Evolutionary conservation across 208 protist genomes (phyloP).

Genomic region (Crithidia mellificae): DNA sequence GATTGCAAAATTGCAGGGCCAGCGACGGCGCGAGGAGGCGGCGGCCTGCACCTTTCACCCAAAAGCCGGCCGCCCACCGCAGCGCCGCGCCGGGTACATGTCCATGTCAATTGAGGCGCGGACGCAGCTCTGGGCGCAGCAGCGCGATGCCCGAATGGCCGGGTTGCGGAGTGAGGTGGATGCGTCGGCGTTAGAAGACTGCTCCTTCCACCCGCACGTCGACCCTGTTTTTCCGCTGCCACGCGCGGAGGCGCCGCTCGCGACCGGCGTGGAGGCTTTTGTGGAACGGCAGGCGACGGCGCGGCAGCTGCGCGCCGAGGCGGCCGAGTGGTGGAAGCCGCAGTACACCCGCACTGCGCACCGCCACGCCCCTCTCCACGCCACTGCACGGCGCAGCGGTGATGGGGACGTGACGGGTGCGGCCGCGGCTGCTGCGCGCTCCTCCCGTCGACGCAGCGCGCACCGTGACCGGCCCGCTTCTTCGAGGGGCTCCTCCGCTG

Average conservation of each 20-base stretch:
- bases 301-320: slow-evolving; percentile 52
- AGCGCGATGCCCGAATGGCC: slow-evolving; percentile 47
- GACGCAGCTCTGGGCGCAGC: slow-evolving; percentile 51
- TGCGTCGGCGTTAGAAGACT: slow-evolving; percentile 38
- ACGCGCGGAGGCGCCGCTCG: slow-evolving; percentile 12
- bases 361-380: not conserved
- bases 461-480: too few species aligned
- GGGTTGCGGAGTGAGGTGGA: slow-evolving; percentile 45
- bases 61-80: slow-evolving; percentile 51
- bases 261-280: slow-evolving; percentile 52
- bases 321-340: slow-evolving; percentile 58
- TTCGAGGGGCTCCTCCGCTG: too few species aligned
- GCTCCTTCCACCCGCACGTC: slow-evolving; percentile 68
- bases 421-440: too few species aligned
- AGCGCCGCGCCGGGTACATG: slow-evolving; percentile 35
- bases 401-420: too few species aligned
- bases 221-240: slow-evolving; percentile 55
- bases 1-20: slow-evolving; percentile 23
- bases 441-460: too few species aligned
- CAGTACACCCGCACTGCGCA: slow-evolving; percentile 19
- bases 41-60: slow-evolving; percentile 72
- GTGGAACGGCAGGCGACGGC: slow-evolving; percentile 63
- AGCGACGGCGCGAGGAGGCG: slow-evolving; percentile 37
- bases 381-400: not conserved
- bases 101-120: slow-evolving; percentile 52